Percentiles rank a stretch among this genome's conserved stretches.
phyloP scores from a whole-genome alignment of 1,139 yeast genomes.

The Tardiomyces depauwii region DNA sequence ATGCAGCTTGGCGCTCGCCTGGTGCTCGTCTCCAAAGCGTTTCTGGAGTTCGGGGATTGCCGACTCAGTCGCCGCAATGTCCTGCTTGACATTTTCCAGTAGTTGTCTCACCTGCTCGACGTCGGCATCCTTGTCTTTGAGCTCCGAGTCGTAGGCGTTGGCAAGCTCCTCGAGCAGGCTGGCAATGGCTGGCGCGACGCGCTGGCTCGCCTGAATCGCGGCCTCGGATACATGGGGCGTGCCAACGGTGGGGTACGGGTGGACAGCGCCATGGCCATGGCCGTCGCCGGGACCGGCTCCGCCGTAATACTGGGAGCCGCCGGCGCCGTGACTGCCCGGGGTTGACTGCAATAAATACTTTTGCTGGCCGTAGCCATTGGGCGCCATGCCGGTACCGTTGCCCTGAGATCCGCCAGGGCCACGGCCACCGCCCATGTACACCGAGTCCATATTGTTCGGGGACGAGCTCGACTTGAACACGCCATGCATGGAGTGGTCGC shows the following conservation, averaged over 20 bases:
- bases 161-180: slow-evolving; percentile 44
- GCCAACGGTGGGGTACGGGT: not conserved
- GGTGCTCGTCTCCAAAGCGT: slow-evolving; percentile 21
- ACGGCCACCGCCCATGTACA: not conserved
- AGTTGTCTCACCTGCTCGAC: slow-evolving; percentile 33
- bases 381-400: not conserved
- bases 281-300: not conserved
- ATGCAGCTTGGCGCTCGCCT: slow-evolving; percentile 15
- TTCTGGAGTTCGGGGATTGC: slow-evolving; percentile 23
- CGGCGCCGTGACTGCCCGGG: not conserved
- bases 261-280: not conserved
- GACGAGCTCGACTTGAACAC: not conserved
- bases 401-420: too few species aligned
- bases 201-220: slow-evolving; percentile 39
- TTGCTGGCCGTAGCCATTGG: not conserved
- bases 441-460: not conserved
- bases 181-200: slow-evolving; percentile 31
- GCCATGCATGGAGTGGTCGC: not conserved
- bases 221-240: slow-evolving; percentile 31
- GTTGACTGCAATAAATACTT: not conserved
- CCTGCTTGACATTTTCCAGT: slow-evolving; percentile 31
- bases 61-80: slow-evolving; percentile 24
- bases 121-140: slow-evolving; percentile 40
- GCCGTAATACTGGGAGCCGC: too few species aligned
- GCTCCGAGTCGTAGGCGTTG: slow-evolving; percentile 40